Evolutionary conservation across 2,329 filamentous ascomycete species (phyloP).

Genomic region (Ceratocystis harringtonii): DNA sequence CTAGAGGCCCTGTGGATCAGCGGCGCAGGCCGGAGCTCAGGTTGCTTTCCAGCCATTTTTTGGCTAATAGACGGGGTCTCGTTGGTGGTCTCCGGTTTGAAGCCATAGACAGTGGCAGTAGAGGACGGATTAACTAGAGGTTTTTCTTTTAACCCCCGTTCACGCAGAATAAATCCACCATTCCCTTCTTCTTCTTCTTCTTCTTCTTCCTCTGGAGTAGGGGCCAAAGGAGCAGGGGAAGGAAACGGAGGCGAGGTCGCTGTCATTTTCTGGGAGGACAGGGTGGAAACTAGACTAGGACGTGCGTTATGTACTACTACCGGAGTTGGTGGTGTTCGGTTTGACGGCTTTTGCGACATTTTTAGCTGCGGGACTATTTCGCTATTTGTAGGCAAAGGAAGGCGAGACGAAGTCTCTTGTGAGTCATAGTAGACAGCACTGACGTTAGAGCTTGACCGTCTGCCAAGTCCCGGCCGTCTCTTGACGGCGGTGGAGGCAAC

Average conservation of each 20-base stretch:
- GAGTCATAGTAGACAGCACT: slow-evolving; percentile 21
- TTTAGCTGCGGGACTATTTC: not conserved
- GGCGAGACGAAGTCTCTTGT: slow-evolving; percentile 21
- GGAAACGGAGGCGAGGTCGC: not conserved
- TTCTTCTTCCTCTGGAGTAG: slow-evolving; percentile 11
- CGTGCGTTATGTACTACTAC: slow-evolving; percentile 10
- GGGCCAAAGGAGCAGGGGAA: slow-evolving; percentile 3
- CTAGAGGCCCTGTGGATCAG: slow-evolving; percentile 4
- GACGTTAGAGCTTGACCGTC: slow-evolving; percentile 21
- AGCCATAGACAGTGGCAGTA: not conserved
- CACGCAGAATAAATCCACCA: not conserved
- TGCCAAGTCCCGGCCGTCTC: slow-evolving; percentile 15
- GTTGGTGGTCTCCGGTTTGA: not conserved
- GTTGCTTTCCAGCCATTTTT: slow-evolving; percentile 37
- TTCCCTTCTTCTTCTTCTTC: not conserved
- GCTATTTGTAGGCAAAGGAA: not conserved
- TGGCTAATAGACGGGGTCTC: slow-evolving; percentile 24
- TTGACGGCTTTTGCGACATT: not conserved
- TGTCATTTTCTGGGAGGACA: not conserved
- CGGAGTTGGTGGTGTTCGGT: not conserved
- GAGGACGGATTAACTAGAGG: not conserved
- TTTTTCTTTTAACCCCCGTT: not conserved
- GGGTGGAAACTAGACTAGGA: not conserved
- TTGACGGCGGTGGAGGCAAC: slow-evolving; percentile 21
- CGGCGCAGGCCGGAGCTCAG: slow-evolving; percentile 20